Base-by-base conservation (phyloP, 352 stramenopile genomes). In the Phytophthora brassicae region DNA sequence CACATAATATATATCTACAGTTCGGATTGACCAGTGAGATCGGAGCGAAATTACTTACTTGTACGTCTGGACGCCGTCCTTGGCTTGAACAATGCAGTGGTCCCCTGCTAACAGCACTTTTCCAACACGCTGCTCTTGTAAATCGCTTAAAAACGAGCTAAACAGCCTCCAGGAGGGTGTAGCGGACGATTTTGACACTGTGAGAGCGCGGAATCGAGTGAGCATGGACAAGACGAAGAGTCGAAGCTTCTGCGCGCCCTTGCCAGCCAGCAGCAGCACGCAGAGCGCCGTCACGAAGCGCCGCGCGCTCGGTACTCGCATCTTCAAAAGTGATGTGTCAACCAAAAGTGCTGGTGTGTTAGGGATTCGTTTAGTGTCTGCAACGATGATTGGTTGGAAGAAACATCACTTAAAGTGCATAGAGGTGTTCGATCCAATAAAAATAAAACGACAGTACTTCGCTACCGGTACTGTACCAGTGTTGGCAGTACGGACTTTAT, bases 31-130 rank as follows among this genome's bases (percentile, higher is more conserved):
- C 19, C 23, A 41, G 4, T 23, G 6, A 20, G n/a, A 61, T 57
- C 22, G 12, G 57, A 44, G 33, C 16, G 8, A 5, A 1, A 9
- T 1, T 12, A 64, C 76, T 55, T 71, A 90, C 81, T 79, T 89
- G 75, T 89, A 93, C 3, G 50, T 70, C 0, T 77, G 60, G 0
- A 46, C 42, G 17, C 67, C 54, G 19, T 88, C 56, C 43, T 81
- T 79, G 36, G 66, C 68, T 29, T 84, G 64, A 8, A 92, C 82
- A 52, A 89, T 31, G 24, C 77, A 84, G 58, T 88, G 72, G 17
- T 90, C 70, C 3, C 66, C 67, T 0, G 77, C 81, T 1, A 94
- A 59, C 43, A 89, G 72, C 57, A 94, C 84, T 63, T 86, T 86
- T n/a, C 43, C 63, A 7, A 94, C 68, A 17, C 74, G 72, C 23